Conservation (phyloP, 2,329 filamentous ascomycete species). For the Sporothrix pallida region DNA sequence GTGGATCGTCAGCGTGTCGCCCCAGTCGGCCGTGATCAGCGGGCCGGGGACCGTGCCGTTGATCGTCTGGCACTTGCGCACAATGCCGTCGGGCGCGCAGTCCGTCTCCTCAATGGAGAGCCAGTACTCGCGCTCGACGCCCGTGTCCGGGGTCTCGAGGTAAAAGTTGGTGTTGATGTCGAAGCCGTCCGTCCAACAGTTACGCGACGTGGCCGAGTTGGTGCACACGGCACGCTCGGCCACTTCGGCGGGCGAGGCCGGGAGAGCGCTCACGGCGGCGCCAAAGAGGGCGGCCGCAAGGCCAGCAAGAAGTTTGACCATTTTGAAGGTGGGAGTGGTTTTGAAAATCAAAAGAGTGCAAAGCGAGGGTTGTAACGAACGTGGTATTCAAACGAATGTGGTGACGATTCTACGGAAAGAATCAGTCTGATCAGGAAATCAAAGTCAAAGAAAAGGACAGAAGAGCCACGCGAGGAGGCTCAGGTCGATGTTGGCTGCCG, state of each 20-base stretch:
- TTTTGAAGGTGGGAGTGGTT: too few species aligned
- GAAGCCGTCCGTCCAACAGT: slow-evolving; percentile 36
- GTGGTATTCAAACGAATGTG: not conserved
- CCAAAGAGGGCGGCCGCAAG: not conserved
- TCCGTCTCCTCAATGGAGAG: not conserved
- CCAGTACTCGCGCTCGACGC: slow-evolving; percentile 53
- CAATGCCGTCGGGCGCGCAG: slow-evolving; percentile 61
- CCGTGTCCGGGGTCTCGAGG: slow-evolving; percentile 55
- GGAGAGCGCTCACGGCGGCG: not conserved
- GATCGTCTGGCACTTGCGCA: slow-evolving; percentile 61
- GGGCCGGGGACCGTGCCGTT: slow-evolving; percentile 72
- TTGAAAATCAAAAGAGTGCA: not conserved
- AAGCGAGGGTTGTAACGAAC: not conserved
- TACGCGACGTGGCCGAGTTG: slow-evolving; percentile 25
- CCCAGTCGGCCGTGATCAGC: slow-evolving; percentile 67
- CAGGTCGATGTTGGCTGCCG: too few species aligned
- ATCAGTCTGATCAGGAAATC: not conserved
- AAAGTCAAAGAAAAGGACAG: not conserved
- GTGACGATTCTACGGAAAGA: not conserved
- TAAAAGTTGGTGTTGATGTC: slow-evolving; percentile 39
- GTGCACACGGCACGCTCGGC: slow-evolving; percentile 9
- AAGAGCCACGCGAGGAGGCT: not conserved
- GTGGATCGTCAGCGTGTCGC: slow-evolving; percentile 59
- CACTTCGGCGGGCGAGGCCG: not conserved
- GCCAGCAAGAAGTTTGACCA: not conserved